Evolutionary conservation across 2,329 filamentous ascomycete genomes (phyloP).

Genomic region (Phyllachora maydis): DNA sequence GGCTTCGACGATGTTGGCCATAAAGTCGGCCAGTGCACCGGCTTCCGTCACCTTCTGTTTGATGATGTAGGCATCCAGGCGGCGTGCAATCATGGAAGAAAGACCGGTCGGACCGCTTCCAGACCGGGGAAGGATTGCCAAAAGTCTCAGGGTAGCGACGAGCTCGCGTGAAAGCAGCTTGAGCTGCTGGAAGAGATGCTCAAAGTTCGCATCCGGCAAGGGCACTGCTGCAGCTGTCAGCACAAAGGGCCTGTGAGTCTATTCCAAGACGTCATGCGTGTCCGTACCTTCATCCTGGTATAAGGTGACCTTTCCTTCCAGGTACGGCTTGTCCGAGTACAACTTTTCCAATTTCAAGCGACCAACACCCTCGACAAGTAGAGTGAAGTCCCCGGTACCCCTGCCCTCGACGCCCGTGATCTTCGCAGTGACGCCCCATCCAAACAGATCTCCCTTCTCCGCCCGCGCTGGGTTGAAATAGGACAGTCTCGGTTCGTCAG

Average conservation of each 20-base stretch:
- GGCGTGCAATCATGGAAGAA: conserved; percentile 67
- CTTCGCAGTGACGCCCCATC: conserved; percentile 63
- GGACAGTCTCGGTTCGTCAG: conserved; percentile 19
- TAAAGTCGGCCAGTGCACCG: conserved; percentile 79
- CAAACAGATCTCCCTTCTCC: conserved; percentile 56
- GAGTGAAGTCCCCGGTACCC: conserved; percentile 53
- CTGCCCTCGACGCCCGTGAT: conserved; percentile 61
- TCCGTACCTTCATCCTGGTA: conserved; percentile 47
- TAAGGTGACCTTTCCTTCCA: conserved; percentile 60
- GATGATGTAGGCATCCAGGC: conserved; percentile 72
- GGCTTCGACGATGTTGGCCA: conserved; percentile 80
- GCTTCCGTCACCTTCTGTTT: conserved; percentile 68
- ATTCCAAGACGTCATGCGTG: neutral
- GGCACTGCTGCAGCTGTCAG: conserved; percentile 10
- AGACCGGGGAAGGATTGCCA: conserved; percentile 58
- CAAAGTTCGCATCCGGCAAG: conserved; percentile 35
- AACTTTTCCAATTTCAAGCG: conserved; percentile 59
- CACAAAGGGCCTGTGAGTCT: conserved; percentile 1
- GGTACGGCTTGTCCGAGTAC: conserved; percentile 61
- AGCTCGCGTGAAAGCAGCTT: conserved; percentile 76
- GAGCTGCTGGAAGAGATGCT: conserved; percentile 56
- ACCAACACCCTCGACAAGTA: conserved; percentile 71
- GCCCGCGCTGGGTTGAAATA: conserved; percentile 36
- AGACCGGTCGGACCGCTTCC: conserved; percentile 42
- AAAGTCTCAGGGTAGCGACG: conserved; percentile 64